A percentile compares a stretch with the other conserved stretches of the same genome.
phyloP scores from a whole-genome alignment of 129 eudicot genomes.

The Saussurea involucrata region DNA sequence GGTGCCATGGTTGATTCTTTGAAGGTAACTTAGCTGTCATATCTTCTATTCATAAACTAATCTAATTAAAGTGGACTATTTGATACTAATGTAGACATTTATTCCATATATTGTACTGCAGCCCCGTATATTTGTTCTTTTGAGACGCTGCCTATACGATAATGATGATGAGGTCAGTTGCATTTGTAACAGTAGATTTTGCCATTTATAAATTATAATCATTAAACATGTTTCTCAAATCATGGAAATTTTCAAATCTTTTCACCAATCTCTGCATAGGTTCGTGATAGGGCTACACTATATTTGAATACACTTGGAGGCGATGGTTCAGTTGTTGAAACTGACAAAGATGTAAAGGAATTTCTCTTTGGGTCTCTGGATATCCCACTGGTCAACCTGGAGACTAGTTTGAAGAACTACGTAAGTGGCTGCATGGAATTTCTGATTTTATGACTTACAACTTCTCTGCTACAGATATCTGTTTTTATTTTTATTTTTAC shows the following conservation, averaged over 20 bases:
- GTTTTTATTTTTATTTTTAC: background rate
- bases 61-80: background rate
- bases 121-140: constrained; percentile 75
- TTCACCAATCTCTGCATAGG: constrained; percentile 42
- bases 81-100: background rate
- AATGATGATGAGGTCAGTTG: constrained; percentile 91
- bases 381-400: constrained; percentile 78
- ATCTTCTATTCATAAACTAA: background rate
- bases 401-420: constrained; percentile 84
- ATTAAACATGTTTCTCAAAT: background rate
- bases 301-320: constrained; percentile 88
- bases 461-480: background rate
- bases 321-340: constrained; percentile 88
- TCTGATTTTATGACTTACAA: background rate
- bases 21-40: constrained; percentile 47
- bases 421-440: constrained; percentile 37
- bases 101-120: constrained; percentile 39
- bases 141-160: constrained; percentile 86
- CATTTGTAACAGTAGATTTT: background rate
- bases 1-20: constrained; percentile 80
- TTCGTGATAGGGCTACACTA: constrained; percentile 96
- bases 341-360: constrained; percentile 78
- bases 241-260: background rate
- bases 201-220: background rate
- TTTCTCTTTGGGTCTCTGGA: constrained; percentile 86